Base-by-base conservation (phyloP, 495 filamentous ascomycete genomes). In the Trichocladium uniseriatum region DNA sequence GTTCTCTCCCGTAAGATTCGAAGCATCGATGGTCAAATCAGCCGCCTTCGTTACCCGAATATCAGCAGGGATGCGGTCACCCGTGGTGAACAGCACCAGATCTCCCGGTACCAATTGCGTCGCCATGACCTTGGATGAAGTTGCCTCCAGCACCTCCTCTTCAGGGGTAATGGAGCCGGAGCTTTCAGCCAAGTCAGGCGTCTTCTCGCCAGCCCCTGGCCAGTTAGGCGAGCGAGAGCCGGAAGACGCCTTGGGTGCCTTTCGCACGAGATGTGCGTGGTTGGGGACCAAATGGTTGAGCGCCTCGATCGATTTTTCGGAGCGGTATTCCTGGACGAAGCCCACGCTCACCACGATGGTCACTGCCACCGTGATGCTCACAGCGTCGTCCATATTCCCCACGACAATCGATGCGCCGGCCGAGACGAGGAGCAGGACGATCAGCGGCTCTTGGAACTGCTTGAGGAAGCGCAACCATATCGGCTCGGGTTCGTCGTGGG, bases 241-340 rank as follows among this genome's bases (percentile, higher is more conserved):
- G 28, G 55, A 29, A 4, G 53, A 27, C n/a, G 57, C 36, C 34
- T 63, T 68, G 11, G 55, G 48, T 15, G 69, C 29, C 56, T 79
- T 77, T 43, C 92, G 82, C 31, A 97, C 86, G 9, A 95, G 70
- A 63, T 99, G 89, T 5, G 92, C 92, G 66, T 87, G 86, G 62
- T 97, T 89, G 20, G 92, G 94, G 0, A 97, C 90, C 27, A 99
- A 70, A 52, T 90, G 87, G 61, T 83, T 95, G 47, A 99, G 73
- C 41, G 92, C 92, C 65, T 97, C 92, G 60, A 99, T 79, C 2
- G 90, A 95, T 68, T 97, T 94, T 63, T 99, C 94, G 35, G 91
- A 96, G 49, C 94, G 79, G 63, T 96, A 97, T 66, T 99, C 92
- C 62, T 99, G 92, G 48, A 97, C 79, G 59, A 99, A 99, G 10